These are phyloP conservation scores for Aspergillus fructus DNA, from an alignment of 2,329 filamentous ascomycete genomes.

Conservation along the genomic window DNA sequence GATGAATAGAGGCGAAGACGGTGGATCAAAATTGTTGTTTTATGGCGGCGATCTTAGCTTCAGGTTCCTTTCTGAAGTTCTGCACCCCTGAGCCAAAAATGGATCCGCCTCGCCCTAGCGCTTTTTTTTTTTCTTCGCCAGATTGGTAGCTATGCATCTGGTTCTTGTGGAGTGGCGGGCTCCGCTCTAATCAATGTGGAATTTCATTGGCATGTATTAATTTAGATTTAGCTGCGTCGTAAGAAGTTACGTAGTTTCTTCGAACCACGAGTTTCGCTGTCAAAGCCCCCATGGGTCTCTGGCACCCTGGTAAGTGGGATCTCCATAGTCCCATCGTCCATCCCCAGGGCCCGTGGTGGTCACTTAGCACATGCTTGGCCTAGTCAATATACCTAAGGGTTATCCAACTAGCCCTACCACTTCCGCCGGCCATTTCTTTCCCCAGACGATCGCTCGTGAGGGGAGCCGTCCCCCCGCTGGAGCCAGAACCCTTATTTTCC, in stretches of 20 bases:
- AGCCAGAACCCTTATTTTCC: slow-evolving; percentile 75
- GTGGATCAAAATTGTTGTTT: slow-evolving; percentile 3
- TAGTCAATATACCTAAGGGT: neutral
- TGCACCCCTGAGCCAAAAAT: slow-evolving; percentile 4
- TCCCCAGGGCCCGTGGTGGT: no score
- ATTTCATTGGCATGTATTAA: slow-evolving; percentile 2
- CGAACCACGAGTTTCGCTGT: neutral
- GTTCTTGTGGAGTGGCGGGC: neutral
- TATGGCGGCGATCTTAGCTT: slow-evolving; percentile 2
- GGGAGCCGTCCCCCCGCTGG: slow-evolving; percentile 81
- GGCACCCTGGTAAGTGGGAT: no score
- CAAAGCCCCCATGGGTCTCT: no score
- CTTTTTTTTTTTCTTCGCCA: no score
- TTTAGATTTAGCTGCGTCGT: slow-evolving; percentile 12
- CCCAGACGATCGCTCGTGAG: slow-evolving; percentile 77
- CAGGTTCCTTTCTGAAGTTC: neutral
- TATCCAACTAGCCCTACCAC: slow-evolving; percentile 72
- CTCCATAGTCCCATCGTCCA: no score
- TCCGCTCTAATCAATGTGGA: slow-evolving; percentile 2
- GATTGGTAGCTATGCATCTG: no score
- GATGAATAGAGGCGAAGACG: neutral
- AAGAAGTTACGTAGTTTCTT: slow-evolving; percentile 5
- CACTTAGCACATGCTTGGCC: no score
- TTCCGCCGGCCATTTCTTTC: slow-evolving; percentile 76
- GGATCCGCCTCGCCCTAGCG: neutral